Evolutionary conservation across 1,284 basidiomycete genomes (phyloP), one percentile per base, ranked within the genome.

Genomic region (Pseudozyma sp.): DNA sequence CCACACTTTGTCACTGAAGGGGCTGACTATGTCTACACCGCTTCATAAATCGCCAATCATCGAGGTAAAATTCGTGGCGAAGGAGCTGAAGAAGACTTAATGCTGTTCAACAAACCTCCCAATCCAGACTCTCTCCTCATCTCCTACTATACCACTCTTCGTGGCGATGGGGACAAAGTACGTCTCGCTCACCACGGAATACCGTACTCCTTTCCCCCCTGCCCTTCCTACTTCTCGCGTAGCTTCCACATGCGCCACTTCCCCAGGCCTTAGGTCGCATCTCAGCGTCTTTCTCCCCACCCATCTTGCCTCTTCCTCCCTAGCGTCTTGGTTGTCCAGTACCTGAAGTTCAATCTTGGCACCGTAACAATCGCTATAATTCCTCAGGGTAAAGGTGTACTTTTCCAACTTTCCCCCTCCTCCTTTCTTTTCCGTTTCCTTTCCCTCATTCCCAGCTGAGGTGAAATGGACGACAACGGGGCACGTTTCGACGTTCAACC

Each of bases 401-500:
- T 18, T 18, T 35, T 39, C 10, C 40, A 14, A 19, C n/a, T 35
- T 19, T 12, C 21, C 19, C 34, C 21, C 50, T 4, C 31, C 18
- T 12, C 21, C 7, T 9, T 38, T 34, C 25, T 14, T 38, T 31
- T 35, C 19, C 4, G 18, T n/a, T 38, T 50, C 35, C 25, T 31
- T 31, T 31, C 25, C 25, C 6, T 31, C 25, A 31, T 31, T 31
- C 25, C 25, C 25, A 31, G 25, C 25, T 31, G 25, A 31, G 25
- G 25, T 31, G 31, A 21, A 14, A n/a, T 55, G 25, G 5, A 65
- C 53, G 3, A 63, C 45, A 1, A 55, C 39, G 1, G 72, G 72
- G 34, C 53, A 51, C 16, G 76, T 58, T 1, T 79, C 77, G 3
- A 6, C 12, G 5, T 47, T 56, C 0, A 84, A 51, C 9, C 63